phyloP scores from a whole-genome alignment of 106 monocot species.

The Chionographis japonica region DNA sequence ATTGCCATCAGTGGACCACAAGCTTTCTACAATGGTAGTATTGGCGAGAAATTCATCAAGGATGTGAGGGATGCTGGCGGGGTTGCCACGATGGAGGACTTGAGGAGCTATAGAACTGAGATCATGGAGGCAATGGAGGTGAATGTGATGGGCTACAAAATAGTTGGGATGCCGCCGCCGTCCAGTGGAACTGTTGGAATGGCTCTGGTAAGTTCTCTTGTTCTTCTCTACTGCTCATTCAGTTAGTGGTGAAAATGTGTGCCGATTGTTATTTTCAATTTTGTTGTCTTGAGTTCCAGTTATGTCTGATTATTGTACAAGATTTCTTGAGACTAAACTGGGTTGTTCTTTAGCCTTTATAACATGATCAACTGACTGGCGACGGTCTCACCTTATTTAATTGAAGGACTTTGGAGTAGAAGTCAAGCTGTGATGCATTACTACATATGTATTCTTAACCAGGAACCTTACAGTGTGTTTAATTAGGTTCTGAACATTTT shows the following conservation, averaged over 20 bases:
- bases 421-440: too few relatives aligned
- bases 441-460: neutral
- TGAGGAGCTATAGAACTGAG: slow-evolving; percentile 49
- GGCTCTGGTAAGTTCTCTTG: slow-evolving; percentile 48
- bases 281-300: too few relatives aligned
- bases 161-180: slow-evolving; percentile 90
- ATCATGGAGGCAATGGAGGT: slow-evolving; percentile 39
- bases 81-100: slow-evolving; percentile 64
- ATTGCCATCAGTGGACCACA: slow-evolving; percentile 51
- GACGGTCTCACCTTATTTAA: too few relatives aligned
- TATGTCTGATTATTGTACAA: neutral
- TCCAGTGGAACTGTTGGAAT: slow-evolving; percentile 88
- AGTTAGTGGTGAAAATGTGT: too few relatives aligned
- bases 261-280: too few relatives aligned
- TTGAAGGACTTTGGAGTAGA: too few relatives aligned
- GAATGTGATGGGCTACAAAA: slow-evolving; percentile 59
- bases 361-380: too few relatives aligned
- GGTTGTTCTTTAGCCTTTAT: neutral
- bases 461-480: neutral
- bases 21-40: slow-evolving; percentile 71
- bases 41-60: slow-evolving; percentile 56
- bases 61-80: slow-evolving; percentile 70
- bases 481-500: slow-evolving; percentile 56
- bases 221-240: neutral
- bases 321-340: neutral